Base-by-base conservation (phyloP, 73 alveolate species). In the Symbiodinium pilosum region DNA sequence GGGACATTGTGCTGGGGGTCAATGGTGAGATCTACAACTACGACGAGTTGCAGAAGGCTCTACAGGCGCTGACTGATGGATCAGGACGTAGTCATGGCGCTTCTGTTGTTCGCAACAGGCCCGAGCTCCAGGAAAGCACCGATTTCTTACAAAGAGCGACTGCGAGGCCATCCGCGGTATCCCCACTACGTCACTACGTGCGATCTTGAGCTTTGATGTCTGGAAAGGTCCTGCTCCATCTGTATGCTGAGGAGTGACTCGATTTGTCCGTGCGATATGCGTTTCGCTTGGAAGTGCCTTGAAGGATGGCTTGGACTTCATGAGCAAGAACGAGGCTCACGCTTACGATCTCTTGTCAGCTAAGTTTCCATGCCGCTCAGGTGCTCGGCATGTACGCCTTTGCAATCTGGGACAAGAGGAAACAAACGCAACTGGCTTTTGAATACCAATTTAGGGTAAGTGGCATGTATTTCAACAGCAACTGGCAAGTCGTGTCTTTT, bases 371-470 rank as follows among this genome's bases (percentile, higher is more conserved):
- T 34, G 30, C 20, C 51, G 51, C 51, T 42, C 77, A 91, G 97
- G 97, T 91, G 52, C 71, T 87, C 47, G 97, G 97, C n/a, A 91
- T 91, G 97, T 91, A 91, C 34, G 97, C 97, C 43, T 91, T 91
- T 38, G 97, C 97, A 28, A 91, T 91, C 40, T 91, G 87, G 89
- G 97, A 91, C 97, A 91, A 91, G 97, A 91, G 32, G 77, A 91
- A 68, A 52, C 77, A 32, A 30, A 42, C 97, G 97, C 43, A 77
- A 87, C 51, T n/a, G n/a, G n/a, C n/a, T n/a, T n/a, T n/a, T n/a
- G n/a, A n/a, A n/a, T n/a, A n/a, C n/a, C n/a, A n/a, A n/a, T n/a
- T n/a, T n/a, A n/a, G n/a, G n/a, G n/a, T n/a, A n/a, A n/a, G n/a
- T n/a, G n/a, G n/a, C n/a, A n/a, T n/a, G n/a, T n/a, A n/a, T n/a